Conservation (phyloP, 257 asterid species). For the Nicotiana obtusifolia region DNA sequence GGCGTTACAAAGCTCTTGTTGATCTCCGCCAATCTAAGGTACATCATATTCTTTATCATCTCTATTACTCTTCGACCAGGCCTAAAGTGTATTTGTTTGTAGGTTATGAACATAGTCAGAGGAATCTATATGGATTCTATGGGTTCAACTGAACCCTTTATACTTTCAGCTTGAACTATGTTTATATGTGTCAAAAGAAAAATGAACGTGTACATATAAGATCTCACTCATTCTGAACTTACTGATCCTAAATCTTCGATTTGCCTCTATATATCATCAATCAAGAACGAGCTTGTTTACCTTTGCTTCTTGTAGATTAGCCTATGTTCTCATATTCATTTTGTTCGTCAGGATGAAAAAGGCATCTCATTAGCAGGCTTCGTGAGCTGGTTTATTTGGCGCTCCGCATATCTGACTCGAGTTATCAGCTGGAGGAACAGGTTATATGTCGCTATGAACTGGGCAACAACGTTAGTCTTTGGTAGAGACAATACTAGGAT, state of each 20-base stretch:
- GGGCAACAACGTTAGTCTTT: constrained; percentile 80
- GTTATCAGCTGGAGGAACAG: constrained; percentile 93
- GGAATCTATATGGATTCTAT: not conserved
- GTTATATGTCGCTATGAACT: constrained; percentile 74
- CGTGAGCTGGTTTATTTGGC: constrained; percentile 74
- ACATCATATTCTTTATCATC: not conserved
- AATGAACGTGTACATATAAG: no score
- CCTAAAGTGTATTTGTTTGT: not conserved
- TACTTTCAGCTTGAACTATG: no score
- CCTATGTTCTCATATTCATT: not conserved
- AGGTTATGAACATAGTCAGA: not conserved
- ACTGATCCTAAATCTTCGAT: not conserved
- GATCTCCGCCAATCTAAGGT: constrained; percentile 88
- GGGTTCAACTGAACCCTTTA: not conserved
- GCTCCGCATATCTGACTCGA: constrained; percentile 81
- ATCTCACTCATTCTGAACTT: not conserved
- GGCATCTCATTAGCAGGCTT: constrained; percentile 73
- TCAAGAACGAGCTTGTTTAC: not conserved
- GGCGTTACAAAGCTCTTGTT: constrained; percentile 84
- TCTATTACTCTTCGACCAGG: not conserved
- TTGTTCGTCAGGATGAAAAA: constrained; percentile 44
- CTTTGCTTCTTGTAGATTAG: not conserved
- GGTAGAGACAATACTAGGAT: constrained; percentile 85
- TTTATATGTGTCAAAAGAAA: no score
- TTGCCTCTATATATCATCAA: not conserved